Evolutionary conservation across 2,329 filamentous ascomycete genomes (phyloP), one percentile per base, ranked within the genome.

Genomic region (Xylaria digitata): DNA sequence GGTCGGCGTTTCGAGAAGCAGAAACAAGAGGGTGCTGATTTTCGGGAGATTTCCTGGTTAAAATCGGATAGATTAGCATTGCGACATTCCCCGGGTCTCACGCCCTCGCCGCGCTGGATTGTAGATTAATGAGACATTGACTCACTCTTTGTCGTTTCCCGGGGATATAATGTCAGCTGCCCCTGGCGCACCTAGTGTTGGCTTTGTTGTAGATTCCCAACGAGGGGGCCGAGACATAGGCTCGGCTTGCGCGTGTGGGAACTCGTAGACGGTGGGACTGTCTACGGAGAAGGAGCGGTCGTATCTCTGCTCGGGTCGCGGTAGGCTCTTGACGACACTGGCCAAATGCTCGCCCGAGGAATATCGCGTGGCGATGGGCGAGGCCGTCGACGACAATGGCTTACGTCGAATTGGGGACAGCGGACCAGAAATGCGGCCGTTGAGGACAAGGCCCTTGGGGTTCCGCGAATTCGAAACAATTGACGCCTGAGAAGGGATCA

Each of bases 251-350:
- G 67, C 71, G 56, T 65, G 70, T 58, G 84, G 83, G 72, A 87
- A 88, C 73, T 88, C 85, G 83, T 89, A 89, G 55, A 89, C 78
- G 37, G 86, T 89, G 67, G 87, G 87, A 75, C 87, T 89, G 76
- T 89, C 87, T 61, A 88, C 76, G 15, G 86, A 85, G 71, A 79
- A 85, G 37, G 84, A 83, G 67, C 87, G 82, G n/a, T 82, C 81
- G 74, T 86, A 87, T 56, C 86, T 79, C 68, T 83, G 82, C 54
- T 84, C 84, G n/a, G 86, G 84, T 68, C 81, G 81, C 48, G 82
- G 80, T 23, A 85, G 78, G 66, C 82, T 80, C 59, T 79, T 76
- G 55, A 75, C 76, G 53, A 75, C 75, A 55, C 73, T 74, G 63
- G 77, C 73, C 49, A 80, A 72, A 68, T 78, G 77, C 69, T 80